Evolutionary conservation across 2,329 filamentous ascomycete genomes (phyloP).

Genomic region (Monosporascus sp.): DNA sequence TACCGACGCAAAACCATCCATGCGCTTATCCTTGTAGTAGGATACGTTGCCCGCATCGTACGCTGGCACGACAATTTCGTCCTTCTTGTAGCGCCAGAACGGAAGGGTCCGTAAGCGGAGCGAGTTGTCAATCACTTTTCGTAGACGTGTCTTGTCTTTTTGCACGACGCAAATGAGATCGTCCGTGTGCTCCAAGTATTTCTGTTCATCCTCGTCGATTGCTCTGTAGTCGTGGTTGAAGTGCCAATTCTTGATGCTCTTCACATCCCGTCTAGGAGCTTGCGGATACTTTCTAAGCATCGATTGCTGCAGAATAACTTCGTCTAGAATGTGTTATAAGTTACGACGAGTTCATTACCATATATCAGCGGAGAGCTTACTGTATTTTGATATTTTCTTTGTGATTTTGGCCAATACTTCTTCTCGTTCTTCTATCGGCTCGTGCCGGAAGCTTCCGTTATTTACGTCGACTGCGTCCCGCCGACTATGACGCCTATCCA

Average conservation of each 20-base stretch:
- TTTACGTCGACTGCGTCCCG: conserved; percentile 12
- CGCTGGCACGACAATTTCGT: too few relatives aligned
- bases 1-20: not conserved
- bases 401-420: conserved; percentile 10
- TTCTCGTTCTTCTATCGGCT: conserved; percentile 10
- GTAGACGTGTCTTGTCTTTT: conserved; percentile 7
- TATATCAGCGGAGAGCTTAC: conserved; percentile 11
- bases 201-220: conserved; percentile 9
- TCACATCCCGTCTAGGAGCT: conserved; percentile 15
- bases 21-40: not conserved
- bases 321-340: too few relatives aligned
- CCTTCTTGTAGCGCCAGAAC: conserved; percentile 8
- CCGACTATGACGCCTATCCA: conserved; percentile 21
- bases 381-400: conserved; percentile 17
- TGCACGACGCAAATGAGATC: conserved; percentile 19
- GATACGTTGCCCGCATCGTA: too few relatives aligned
- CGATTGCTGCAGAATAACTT: conserved; percentile 18
- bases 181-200: conserved; percentile 9
- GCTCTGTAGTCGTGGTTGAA: conserved; percentile 8
- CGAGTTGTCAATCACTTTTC: conserved; percentile 12
- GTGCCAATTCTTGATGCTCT: conserved; percentile 21
- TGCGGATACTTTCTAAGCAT: conserved; percentile 8
- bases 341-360: too few relatives aligned
- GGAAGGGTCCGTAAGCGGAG: conserved; percentile 7
- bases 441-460: conserved; percentile 24